These are phyloP conservation scores for Craspedostauros australis DNA, from an alignment of 108 stramenopile species.

Conservation along the genomic window DNA sequence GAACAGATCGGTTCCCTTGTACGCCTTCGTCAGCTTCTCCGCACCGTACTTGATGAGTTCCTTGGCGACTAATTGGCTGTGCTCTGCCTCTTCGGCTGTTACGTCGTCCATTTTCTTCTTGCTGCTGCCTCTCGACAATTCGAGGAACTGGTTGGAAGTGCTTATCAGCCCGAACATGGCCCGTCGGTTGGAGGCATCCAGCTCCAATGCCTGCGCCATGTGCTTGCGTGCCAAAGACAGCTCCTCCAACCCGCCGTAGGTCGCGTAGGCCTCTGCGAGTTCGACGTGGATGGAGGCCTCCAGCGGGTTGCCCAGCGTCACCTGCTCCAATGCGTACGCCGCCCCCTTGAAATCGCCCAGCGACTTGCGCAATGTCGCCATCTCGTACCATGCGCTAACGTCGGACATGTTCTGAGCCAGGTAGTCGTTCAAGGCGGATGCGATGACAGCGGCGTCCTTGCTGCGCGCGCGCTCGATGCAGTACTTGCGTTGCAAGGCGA, in stretches of 20 bases:
- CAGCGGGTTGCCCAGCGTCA: slow-evolving; percentile 65
- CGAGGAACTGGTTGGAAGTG: slow-evolving; percentile 62
- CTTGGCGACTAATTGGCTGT: slow-evolving; percentile 55
- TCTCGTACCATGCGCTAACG: slow-evolving; percentile 68
- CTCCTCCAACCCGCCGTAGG: slow-evolving; percentile 58
- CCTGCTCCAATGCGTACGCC: slow-evolving; percentile 76
- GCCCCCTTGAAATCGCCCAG: slow-evolving; percentile 68
- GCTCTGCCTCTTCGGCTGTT: too few species aligned
- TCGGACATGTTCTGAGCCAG: slow-evolving; percentile 51
- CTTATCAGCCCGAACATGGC: slow-evolving; percentile 66
- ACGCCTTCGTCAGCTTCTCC: slow-evolving; percentile 40
- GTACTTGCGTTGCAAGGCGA: slow-evolving; percentile 75
- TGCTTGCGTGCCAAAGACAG: slow-evolving; percentile 66
- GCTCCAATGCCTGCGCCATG: slow-evolving; percentile 67
- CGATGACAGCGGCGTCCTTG: slow-evolving; percentile 29
- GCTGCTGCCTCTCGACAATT: slow-evolving; percentile 30
- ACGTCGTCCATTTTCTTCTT: slow-evolving; percentile 43
- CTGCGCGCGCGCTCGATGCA: slow-evolving; percentile 48
- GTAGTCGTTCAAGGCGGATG: slow-evolving; percentile 58
- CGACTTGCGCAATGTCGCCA: slow-evolving; percentile 51
- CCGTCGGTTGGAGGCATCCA: slow-evolving; percentile 54
- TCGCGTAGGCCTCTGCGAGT: slow-evolving; percentile 71
- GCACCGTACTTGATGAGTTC: slow-evolving; percentile 64
- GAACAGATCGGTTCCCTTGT: slow-evolving; percentile 49
- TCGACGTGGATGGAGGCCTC: slow-evolving; percentile 53